Percentiles rank a stretch among this genome's conserved stretches.
phyloP scores from a whole-genome alignment of 2,329 filamentous ascomycete species.

The Colletotrichum musae region DNA sequence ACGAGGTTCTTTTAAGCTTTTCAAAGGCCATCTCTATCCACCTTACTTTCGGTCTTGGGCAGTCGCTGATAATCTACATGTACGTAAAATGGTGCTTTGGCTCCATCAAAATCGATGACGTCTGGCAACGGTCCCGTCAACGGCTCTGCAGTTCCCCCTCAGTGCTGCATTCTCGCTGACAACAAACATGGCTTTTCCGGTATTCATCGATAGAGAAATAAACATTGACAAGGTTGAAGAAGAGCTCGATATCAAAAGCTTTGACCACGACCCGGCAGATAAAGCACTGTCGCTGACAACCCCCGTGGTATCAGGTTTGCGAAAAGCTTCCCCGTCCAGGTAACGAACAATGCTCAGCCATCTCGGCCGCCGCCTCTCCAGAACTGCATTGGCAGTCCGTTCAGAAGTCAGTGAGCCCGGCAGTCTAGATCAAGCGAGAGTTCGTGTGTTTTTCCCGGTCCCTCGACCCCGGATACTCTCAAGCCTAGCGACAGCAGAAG shows the following conservation, averaged over 20 bases:
- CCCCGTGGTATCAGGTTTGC: neutral
- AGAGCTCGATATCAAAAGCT: neutral
- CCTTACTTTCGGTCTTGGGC: constrained; percentile 10
- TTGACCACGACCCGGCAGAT: too few relatives aligned
- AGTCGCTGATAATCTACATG: constrained; percentile 15
- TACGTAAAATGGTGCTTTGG: neutral
- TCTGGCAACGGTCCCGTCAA: neutral
- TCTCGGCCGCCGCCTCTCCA: too few relatives aligned
- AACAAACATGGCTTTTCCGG: too few relatives aligned
- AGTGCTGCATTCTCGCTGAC: too few relatives aligned
- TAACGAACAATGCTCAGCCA: neutral
- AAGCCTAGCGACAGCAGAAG: too few relatives aligned
- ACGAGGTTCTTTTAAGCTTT: neutral
- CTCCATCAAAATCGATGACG: neutral
- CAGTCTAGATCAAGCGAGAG: neutral
- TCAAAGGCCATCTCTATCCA: neutral
- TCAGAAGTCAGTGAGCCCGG: neutral
- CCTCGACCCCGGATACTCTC: too few relatives aligned
- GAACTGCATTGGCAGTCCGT: neutral
- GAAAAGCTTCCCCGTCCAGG: neutral
- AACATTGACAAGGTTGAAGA: neutral
- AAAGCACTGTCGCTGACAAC: neutral
- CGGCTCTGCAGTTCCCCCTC: neutral
- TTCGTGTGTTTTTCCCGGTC: neutral
- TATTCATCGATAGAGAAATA: too few relatives aligned